phyloP scores from a whole-genome alignment of 768 basidiomycete genomes.

The Rubroboletus pulcherrimus region DNA sequence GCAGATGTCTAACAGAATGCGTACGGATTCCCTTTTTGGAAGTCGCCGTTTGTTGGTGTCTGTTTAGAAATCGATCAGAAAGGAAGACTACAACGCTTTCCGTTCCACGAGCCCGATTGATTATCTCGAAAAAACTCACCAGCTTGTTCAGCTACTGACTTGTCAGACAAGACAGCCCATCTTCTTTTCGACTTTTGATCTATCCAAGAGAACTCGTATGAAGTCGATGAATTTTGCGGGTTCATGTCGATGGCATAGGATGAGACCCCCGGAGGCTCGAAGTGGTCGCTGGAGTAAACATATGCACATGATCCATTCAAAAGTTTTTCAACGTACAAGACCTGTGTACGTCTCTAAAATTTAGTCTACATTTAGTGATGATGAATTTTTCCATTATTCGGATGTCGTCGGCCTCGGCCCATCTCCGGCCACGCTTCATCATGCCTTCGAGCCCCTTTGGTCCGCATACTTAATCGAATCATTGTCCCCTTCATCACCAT shows the following conservation, averaged over 20 bases:
- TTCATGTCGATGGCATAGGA: neutral
- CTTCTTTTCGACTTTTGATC: neutral
- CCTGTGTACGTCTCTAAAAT: neutral
- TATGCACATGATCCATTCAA: neutral
- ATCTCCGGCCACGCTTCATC: neutral
- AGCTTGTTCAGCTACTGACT: neutral
- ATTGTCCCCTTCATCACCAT: slow-evolving; percentile 14
- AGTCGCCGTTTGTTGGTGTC: neutral
- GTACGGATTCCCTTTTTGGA: neutral
- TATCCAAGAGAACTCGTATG: neutral
- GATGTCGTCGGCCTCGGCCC: too few species aligned
- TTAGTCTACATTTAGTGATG: neutral
- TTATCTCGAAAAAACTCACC: neutral
- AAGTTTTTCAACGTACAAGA: neutral
- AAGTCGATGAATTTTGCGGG: neutral
- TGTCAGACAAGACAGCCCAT: too few species aligned
- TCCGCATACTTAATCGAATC: slow-evolving; percentile 10
- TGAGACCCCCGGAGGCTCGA: neutral
- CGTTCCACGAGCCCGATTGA: too few species aligned
- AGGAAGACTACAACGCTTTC: neutral
- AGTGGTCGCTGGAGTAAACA: neutral
- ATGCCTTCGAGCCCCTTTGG: neutral
- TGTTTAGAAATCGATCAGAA: neutral
- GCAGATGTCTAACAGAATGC: too few species aligned
- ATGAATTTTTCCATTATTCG: neutral